Evolutionary conservation across 768 basidiomycete genomes (phyloP), one percentile per base, ranked within the genome.

Genomic region (Auriculariales sp.): DNA sequence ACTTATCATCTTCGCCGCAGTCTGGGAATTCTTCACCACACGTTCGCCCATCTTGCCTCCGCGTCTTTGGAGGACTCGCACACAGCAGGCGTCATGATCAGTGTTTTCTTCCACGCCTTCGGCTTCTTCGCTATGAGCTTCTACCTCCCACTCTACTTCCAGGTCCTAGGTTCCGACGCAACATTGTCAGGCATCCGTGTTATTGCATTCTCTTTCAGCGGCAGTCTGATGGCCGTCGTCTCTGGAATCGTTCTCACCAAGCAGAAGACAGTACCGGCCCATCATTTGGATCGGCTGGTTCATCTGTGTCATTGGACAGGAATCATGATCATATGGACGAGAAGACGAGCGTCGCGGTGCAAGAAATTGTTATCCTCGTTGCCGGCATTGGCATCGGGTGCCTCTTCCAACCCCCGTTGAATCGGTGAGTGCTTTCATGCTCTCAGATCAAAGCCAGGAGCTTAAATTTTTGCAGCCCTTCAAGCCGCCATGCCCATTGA

Each of bases 401-500:
- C 54, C 61, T 88, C 46, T 83, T 83, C 68, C 76, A 79, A 67
- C 39, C 39, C 10, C 39, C 39, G 5, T 15, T 44, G 6, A n/a
- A 44, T 44, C 3, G 39, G 39, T 44, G 22, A 4, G 39, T 9
- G 3, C 12, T 3, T 7, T 15, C 4, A n/a, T 22, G 17, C 10
- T 22, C 9, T 7, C 10, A 9, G 15, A 19, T 39, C n/a, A 7
- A 14, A 22, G 22, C 22, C 17, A 2, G n/a, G 9, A 12, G 9
- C 7, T 17, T 39, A 9, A 7, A 6, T 19, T n/a, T 39, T 39
- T 19, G 9, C 17, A 44, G 39, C 71, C 14, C 64, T 91, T 14
- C 88, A 91, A 64, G 84, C 86, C 1, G 81, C 87, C 1, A 92
- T 92, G 87, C 89, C 89, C 0, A 57, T 86, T 14, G 80, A 78